Evolutionary conservation across 2,329 filamentous ascomycete species (phyloP).

Genomic region (Aspergillus felis): DNA sequence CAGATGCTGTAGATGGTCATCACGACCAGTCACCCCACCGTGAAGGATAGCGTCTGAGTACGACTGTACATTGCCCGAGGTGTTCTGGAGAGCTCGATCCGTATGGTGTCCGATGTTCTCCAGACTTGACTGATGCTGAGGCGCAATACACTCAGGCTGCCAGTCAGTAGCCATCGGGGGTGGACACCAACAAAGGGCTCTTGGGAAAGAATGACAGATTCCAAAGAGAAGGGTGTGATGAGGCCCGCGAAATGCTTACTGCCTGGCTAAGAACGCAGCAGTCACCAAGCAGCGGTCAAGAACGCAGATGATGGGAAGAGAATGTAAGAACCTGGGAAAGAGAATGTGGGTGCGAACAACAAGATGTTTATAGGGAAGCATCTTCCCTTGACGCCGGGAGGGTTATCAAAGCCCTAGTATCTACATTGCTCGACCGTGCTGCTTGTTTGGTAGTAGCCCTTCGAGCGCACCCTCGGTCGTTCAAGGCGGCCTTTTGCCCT

Average conservation of each 20-base stretch:
- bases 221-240: conserved; percentile 29
- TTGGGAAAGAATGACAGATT: conserved; percentile 40
- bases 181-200: conserved; percentile 31
- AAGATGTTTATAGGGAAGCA: conserved; percentile 40
- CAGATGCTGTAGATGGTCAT: conserved; percentile 34
- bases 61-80: conserved; percentile 42
- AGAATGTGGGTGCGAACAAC: conserved; percentile 42
- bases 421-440: conserved; percentile 34
- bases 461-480: conserved; percentile 35
- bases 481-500: conserved; percentile 28
- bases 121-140: conserved; percentile 35
- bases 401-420: conserved; percentile 27
- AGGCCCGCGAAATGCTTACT: conserved; percentile 36
- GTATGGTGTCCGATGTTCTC: conserved; percentile 33
- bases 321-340: conserved; percentile 42
- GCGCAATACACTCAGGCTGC: conserved; percentile 37
- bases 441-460: conserved; percentile 31
- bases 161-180: conserved; percentile 38
- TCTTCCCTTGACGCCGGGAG: conserved; percentile 28
- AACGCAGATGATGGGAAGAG: conserved; percentile 38
- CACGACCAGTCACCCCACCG: conserved; percentile 25
- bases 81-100: conserved; percentile 38
- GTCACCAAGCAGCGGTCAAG: conserved; percentile 32
- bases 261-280: conserved; percentile 37
- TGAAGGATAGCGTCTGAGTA: conserved; percentile 33